Evolutionary conservation across 345 rosid genomes (phyloP), one percentile per base, ranked within the genome.

Genomic region (Balakata baccata): DNA sequence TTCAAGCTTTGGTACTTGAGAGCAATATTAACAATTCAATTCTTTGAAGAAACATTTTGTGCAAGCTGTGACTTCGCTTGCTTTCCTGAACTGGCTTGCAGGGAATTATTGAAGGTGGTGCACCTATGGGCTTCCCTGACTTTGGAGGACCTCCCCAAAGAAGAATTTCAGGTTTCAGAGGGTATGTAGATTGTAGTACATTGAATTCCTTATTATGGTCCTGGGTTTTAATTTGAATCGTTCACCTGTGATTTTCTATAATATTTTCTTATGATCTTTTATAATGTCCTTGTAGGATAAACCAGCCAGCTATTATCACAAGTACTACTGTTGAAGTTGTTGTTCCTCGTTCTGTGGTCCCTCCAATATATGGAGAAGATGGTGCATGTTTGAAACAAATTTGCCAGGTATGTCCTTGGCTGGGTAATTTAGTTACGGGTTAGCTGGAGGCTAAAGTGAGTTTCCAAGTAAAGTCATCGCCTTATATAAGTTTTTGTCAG

Each of bases 331-430:
- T 89, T 74, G 93, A 91, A 81, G 97, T 91, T 62, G 84, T 87
- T 75, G 92, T 91, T 76, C 97, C 97, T 62, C 84, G 88, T 65
- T 78, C 93, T 37, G 70, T 87, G 73, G 87, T 91, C 47, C 93
- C 93, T 23, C 41, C 76, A 62, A 87, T 91, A 71, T 76, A 82
- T 66, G 93, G 97, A 80, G 97, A 85, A 77, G 92, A 86, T 77
- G 97, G 92, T 64, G 86, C 85, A 39, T 91, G 92, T 76, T 79
- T 91, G 81, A 87, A 77, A 76, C 92, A 89, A 81, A 87, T 91
- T 51, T 84, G 85, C 47, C 85, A 87, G 97, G 97, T 89, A 84
- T 39, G 22, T 74, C 59, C 23, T 41, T 16, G 53, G 58, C 51
- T 50, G 23, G 23, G 56, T 66, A 14, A 39, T 67, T 2, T 43